Percentiles rank a stretch among this genome's conserved stretches.
These are phyloP conservation scores for Coelastrella sp. DNA, from an alignment of 139 green algal species.

Conservation along the genomic window DNA sequence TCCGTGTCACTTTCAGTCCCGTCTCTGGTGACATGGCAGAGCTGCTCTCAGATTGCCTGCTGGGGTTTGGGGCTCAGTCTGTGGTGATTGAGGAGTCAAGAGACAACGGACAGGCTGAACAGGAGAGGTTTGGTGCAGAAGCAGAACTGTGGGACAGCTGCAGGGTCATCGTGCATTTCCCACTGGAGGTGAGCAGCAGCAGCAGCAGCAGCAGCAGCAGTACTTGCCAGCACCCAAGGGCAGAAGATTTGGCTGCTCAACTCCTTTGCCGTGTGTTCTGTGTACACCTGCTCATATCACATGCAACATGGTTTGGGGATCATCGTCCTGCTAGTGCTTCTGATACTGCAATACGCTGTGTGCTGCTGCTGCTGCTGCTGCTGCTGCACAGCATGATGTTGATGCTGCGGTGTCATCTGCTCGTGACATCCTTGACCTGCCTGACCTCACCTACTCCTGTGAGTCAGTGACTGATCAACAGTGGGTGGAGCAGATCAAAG, in stretches of 20 bases:
- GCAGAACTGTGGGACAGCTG: conserved; percentile 69
- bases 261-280: not conserved
- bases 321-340: not conserved
- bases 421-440: conserved; percentile 15
- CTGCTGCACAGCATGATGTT: conserved; percentile 27
- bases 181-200: conserved; percentile 52
- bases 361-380: conserved; percentile 15
- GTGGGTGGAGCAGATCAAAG: conserved; percentile 78
- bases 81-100: conserved; percentile 49
- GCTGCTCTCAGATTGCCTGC: conserved; percentile 70
- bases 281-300: not conserved
- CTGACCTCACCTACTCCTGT: not conserved
- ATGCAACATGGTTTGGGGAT: not conserved
- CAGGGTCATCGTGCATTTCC: conserved; percentile 72
- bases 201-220: not conserved
- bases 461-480: conserved; percentile 62
- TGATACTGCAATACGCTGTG: not conserved
- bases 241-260: not conserved
- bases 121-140: conserved; percentile 42
- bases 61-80: conserved; percentile 73
- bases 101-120: not conserved
- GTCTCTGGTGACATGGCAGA: conserved; percentile 62
- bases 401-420: conserved; percentile 21
- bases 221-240: not conserved
- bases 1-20: conserved; percentile 45